Evolutionary conservation across 169 alveolate species (phyloP).

Genomic region (Cyclospora cayetanensis): DNA sequence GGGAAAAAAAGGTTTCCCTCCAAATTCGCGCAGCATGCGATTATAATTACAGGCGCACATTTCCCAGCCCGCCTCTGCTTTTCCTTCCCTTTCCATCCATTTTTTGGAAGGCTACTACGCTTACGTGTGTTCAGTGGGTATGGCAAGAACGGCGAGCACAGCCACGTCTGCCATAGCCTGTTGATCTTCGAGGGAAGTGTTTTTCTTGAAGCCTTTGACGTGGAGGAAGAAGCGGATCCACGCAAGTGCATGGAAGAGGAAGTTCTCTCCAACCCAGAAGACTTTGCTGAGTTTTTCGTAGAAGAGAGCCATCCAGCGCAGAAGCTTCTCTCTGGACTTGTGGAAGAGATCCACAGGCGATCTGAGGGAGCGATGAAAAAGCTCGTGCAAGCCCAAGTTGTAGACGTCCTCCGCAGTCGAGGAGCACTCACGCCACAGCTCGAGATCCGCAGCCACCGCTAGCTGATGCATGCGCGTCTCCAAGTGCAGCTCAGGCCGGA

Average conservation of each 20-base stretch:
- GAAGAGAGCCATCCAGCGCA: constrained; percentile 90
- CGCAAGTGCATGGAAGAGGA: constrained; percentile 94
- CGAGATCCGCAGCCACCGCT: constrained; percentile 90
- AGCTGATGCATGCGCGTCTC: constrained; percentile 93
- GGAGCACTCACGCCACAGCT: constrained; percentile 95
- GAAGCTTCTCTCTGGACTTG: constrained; percentile 77
- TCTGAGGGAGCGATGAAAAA: constrained; percentile 3
- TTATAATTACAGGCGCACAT: too few species aligned
- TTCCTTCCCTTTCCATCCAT: too few species aligned
- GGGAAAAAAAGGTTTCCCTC: too few species aligned
- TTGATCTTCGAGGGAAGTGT: constrained; percentile 83
- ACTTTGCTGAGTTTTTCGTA: constrained; percentile 90
- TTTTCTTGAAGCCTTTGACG: constrained; percentile 85
- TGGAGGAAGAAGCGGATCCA: constrained; percentile 86
- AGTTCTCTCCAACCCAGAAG: constrained; percentile 93
- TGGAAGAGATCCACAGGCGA: constrained; percentile 44
- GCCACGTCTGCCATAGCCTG: constrained; percentile 84
- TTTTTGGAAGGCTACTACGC: too few species aligned
- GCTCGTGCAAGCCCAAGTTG: constrained; percentile 46
- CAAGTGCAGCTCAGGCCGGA: constrained; percentile 88
- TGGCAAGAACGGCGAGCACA: constrained; percentile 88
- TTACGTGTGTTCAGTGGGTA: constrained; percentile 75
- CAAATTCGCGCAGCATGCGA: too few species aligned
- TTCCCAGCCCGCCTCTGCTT: too few species aligned
- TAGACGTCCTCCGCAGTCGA: constrained; percentile 94